Evolutionary conservation across 805 yeast genomes (phyloP).

Genomic region (Cyberlindnera amylophila): DNA sequence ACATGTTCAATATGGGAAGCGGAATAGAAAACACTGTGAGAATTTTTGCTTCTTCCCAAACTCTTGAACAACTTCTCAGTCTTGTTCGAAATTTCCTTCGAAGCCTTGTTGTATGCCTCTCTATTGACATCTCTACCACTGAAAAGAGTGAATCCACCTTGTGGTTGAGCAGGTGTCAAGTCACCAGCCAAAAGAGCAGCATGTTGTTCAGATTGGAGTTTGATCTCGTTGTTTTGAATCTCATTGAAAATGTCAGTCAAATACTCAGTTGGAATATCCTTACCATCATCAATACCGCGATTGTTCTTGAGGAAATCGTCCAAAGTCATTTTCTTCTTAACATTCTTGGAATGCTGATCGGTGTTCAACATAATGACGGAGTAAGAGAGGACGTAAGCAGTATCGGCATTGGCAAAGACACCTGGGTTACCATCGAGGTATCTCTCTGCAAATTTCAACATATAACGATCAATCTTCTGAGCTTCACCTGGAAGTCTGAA

Average conservation of each 20-base stretch:
- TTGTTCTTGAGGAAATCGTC: conserved; percentile 86
- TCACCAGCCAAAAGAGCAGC: conserved; percentile 79
- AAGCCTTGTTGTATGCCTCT: conserved; percentile 90
- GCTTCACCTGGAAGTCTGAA: conserved; percentile 98
- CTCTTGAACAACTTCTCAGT: conserved; percentile 79
- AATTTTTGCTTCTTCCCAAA: conserved; percentile 45
- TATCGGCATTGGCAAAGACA: conserved; percentile 87
- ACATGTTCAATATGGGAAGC: conserved; percentile 91
- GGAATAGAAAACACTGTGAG: conserved; percentile 59
- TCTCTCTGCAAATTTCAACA: conserved; percentile 95
- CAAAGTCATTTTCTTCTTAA: conserved; percentile 80
- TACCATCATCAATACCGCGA: conserved; percentile 88
- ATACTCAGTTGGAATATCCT: conserved; percentile 73
- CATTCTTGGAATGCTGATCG: conserved; percentile 86
- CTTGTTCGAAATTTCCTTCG: conserved; percentile 84
- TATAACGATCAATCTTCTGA: conserved; percentile 92
- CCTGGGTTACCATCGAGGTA: conserved; percentile 84
- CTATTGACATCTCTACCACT: conserved; percentile 66
- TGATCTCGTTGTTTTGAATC: conserved; percentile 81
- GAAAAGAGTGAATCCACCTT: conserved; percentile 48
- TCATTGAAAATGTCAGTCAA: conserved; percentile 70
- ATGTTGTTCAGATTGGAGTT: conserved; percentile 88
- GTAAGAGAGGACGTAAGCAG: conserved; percentile 88
- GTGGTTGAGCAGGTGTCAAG: conserved; percentile 32
- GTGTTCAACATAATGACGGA: conserved; percentile 92